Evolutionary conservation across 2,329 filamentous ascomycete genomes (phyloP).

Genomic region (Botrytis porri): DNA sequence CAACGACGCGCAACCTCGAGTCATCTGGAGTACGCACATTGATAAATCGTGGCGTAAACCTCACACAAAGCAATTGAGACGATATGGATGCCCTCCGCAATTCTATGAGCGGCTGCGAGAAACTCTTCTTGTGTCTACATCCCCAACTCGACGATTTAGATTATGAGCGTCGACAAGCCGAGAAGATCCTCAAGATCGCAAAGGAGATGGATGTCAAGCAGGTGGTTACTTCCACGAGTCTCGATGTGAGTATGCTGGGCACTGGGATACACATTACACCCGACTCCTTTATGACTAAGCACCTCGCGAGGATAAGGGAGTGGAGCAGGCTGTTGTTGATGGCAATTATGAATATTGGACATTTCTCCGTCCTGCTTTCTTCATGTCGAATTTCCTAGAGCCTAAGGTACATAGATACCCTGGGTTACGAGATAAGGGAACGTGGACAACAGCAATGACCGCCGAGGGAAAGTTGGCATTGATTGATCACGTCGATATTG

Average conservation of each 20-base stretch:
- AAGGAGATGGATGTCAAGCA: neutral
- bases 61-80: neutral
- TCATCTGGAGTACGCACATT: neutral
- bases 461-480: neutral
- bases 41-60: neutral
- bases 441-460: neutral
- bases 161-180: neutral
- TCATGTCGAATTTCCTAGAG: constrained; percentile 3
- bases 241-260: neutral
- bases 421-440: neutral
- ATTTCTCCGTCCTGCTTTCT: neutral
- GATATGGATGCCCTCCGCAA: neutral
- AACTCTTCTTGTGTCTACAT: neutral
- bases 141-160: neutral
- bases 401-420: neutral
- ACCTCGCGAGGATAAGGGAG: neutral
- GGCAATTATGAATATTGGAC: neutral
- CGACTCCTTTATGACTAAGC: neutral
- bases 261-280: neutral
- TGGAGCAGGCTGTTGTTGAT: neutral
- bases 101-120: neutral
- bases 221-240: neutral
- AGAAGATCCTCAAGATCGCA: neutral
- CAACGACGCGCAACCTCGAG: neutral
- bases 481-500: neutral